A percentile compares a stretch with the other conserved stretches of the same genome.
Evolutionary conservation across 345 rosid genomes (phyloP).

Genomic region (Punica granatum): DNA sequence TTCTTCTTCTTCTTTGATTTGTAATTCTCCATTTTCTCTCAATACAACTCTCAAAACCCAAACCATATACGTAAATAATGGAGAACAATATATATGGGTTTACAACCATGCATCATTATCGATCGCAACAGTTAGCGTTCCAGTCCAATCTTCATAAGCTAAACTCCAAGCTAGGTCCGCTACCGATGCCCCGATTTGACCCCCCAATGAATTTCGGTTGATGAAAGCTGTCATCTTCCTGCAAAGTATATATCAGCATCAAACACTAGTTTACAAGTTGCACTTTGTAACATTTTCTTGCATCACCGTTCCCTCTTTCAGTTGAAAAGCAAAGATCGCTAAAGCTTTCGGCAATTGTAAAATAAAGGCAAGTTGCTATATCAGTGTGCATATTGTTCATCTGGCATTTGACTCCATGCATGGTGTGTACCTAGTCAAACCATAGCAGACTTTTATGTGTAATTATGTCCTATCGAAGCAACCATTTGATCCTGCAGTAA

Average conservation of each 20-base stretch:
- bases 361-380: too few species aligned
- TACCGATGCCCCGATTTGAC: constrained; percentile 8
- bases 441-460: too few species aligned
- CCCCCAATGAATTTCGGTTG: constrained; percentile 8
- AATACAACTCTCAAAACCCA: background rate
- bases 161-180: constrained; percentile 36
- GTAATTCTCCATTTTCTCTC: background rate
- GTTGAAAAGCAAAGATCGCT: too few species aligned
- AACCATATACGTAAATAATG: background rate
- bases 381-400: too few species aligned
- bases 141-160: constrained; percentile 34
- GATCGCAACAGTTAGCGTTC: constrained; percentile 6
- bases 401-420: too few species aligned
- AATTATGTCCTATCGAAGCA: too few species aligned
- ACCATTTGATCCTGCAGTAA: too few species aligned
- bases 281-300: too few species aligned
- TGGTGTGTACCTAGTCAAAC: too few species aligned
- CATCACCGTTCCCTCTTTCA: too few species aligned
- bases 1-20: background rate
- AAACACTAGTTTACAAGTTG: too few species aligned
- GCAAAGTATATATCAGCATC: background rate
- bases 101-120: background rate
- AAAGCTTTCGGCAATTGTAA: too few species aligned
- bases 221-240: constrained; percentile 25
- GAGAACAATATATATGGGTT: background rate